Percentiles rank a stretch among this genome's conserved stretches.
phyloP scores from a whole-genome alignment of 1,284 basidiomycete genomes.

The Rhizoctonia solani region DNA sequence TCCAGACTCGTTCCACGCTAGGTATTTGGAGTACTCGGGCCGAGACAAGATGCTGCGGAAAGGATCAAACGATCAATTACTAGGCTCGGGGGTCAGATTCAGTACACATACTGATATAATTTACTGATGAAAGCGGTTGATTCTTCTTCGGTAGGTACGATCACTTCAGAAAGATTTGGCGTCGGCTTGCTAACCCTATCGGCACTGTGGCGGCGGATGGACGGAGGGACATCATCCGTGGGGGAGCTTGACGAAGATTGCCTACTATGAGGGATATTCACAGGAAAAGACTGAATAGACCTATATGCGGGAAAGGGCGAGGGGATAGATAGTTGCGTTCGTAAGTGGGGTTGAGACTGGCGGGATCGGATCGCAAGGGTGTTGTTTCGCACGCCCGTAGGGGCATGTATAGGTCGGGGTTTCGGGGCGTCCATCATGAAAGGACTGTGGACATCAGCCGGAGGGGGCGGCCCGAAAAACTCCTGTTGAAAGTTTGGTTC shows the following conservation, averaged over 20 bases:
- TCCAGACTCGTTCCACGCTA: slow-evolving; percentile 38
- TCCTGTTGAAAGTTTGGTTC: slow-evolving; percentile 22
- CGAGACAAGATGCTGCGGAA: slow-evolving; percentile 32
- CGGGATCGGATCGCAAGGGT: slow-evolving; percentile 25
- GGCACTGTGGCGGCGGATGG: slow-evolving; percentile 25
- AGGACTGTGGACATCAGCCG: neutral
- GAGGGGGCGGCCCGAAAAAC: slow-evolving; percentile 15
- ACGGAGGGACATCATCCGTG: slow-evolving; percentile 19
- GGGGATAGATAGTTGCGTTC: slow-evolving; percentile 31
- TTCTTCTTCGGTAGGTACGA: slow-evolving; percentile 32
- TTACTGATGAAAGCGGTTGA: slow-evolving; percentile 37
- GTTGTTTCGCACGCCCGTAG: neutral
- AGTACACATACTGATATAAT: slow-evolving; percentile 35
- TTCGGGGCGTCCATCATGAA: slow-evolving; percentile 19
- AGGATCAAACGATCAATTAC: slow-evolving; percentile 21
- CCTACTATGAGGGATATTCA: slow-evolving; percentile 23
- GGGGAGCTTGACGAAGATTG: slow-evolving; percentile 33
- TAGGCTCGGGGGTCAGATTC: neutral
- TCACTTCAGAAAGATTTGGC: slow-evolving; percentile 23
- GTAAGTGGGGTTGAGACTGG: slow-evolving; percentile 17
- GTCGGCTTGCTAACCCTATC: slow-evolving; percentile 24
- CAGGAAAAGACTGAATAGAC: slow-evolving; percentile 33
- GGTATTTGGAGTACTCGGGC: slow-evolving; percentile 37
- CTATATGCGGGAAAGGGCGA: slow-evolving; percentile 32
- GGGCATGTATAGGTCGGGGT: neutral